Conservation (phyloP, 495 filamentous ascomycete species). For the Oidiodendron maius region DNA sequence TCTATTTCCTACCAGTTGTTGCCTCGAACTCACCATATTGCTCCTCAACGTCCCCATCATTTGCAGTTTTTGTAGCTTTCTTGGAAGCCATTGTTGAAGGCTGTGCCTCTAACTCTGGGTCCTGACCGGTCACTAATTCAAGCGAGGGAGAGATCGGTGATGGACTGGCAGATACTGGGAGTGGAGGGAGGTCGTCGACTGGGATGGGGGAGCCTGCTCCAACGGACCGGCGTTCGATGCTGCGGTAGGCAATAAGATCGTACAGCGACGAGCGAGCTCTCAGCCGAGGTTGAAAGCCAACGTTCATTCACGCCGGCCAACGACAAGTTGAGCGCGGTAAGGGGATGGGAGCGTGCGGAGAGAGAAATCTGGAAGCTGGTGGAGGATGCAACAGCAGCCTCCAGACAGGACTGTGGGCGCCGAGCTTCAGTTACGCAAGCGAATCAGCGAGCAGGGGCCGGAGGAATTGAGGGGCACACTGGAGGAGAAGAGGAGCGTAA, state of each 20-base stretch:
- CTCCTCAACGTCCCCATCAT: conserved; percentile 23
- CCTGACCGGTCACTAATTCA: background rate
- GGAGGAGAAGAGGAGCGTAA: too few species aligned
- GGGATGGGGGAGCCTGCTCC: conserved; percentile 7
- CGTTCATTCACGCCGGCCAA: conserved; percentile 19
- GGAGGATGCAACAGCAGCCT: too few species aligned
- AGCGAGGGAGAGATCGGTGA: conserved; percentile 2
- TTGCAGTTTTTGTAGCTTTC: conserved; percentile 8
- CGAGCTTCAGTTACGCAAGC: too few species aligned
- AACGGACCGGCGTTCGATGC: conserved; percentile 27
- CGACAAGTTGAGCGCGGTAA: too few species aligned
- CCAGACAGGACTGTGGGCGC: too few species aligned
- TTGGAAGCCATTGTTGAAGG: conserved; percentile 19
- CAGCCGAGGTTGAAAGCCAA: conserved; percentile 53
- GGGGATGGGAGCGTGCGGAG: too few species aligned
- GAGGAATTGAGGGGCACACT: too few species aligned
- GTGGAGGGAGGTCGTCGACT: conserved; percentile 14
- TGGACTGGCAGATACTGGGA: conserved; percentile 11
- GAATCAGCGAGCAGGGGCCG: too few species aligned
- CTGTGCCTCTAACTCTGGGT: background rate
- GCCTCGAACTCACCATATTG: conserved; percentile 20
- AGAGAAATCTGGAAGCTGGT: too few species aligned
- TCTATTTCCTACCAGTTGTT: conserved; percentile 7
- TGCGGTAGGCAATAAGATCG: conserved; percentile 46
- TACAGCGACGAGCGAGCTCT: conserved; percentile 56